Conservation (phyloP, 2,329 filamentous ascomycete species). For the Exophiala lecanii-corni region DNA sequence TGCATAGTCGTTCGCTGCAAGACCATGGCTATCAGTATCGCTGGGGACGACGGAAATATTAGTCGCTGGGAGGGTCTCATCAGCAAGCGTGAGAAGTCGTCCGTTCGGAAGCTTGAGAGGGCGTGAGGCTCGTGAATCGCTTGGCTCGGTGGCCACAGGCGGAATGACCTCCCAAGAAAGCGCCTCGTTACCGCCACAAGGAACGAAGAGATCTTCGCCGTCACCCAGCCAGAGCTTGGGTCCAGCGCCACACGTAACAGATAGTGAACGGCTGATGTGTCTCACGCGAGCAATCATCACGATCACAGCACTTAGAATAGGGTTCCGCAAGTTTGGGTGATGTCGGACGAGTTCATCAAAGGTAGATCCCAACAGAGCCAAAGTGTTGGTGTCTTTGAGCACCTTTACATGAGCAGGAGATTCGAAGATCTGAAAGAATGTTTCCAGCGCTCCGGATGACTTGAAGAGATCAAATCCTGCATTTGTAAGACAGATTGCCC, state of each 20-base stretch:
- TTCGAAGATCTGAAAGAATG: conserved; percentile 94
- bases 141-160: conserved; percentile 4
- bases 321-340: conserved; percentile 74
- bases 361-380: conserved; percentile 69
- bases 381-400: conserved; percentile 71
- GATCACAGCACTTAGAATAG: conserved; percentile 79
- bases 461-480: conserved; percentile 83
- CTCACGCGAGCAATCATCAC: conserved; percentile 83
- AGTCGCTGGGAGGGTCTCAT: conserved; percentile 15
- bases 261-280: conserved; percentile 66
- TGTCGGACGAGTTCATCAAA: conserved; percentile 95
- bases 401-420: conserved; percentile 82
- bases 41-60: conserved; percentile 4
- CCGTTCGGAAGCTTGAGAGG: conserved; percentile 34
- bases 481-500: conserved; percentile 88
- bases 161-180: conserved; percentile 22
- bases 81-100: conserved; percentile 28
- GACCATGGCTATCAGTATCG: conserved; percentile 48
- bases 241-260: conserved; percentile 66
- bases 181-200: conserved; percentile 49
- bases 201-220: conserved; percentile 53
- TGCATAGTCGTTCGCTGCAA: conserved; percentile 64
- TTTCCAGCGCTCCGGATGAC: conserved; percentile 73
- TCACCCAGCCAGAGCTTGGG: conserved; percentile 68
- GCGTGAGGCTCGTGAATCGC: conserved; percentile 12